Percentiles rank a stretch among this genome's conserved stretches.
These are phyloP conservation scores for Climacium dendroides DNA, from an alignment of 225 moss, liverwort and hornwort species.

Conservation along the genomic window DNA sequence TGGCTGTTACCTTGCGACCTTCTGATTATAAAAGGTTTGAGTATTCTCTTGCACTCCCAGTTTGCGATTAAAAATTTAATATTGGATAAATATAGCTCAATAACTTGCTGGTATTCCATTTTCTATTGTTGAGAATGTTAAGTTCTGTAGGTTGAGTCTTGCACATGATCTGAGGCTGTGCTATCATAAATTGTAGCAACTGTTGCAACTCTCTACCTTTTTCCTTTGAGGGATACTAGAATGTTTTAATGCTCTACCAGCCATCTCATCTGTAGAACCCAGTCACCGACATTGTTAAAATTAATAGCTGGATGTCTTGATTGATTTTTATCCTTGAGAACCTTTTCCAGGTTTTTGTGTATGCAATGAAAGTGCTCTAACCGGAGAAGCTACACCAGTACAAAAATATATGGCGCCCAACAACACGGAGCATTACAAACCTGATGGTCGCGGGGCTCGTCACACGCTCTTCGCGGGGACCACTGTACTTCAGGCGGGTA, in stretches of 20 bases:
- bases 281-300: background rate
- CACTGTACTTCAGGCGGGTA: slow-evolving; percentile 71
- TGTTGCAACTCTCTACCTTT: background rate
- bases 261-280: background rate
- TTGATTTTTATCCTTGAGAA: background rate
- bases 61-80: background rate
- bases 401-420: slow-evolving; percentile 60
- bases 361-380: slow-evolving; percentile 79
- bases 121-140: background rate
- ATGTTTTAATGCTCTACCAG: background rate
- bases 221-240: background rate
- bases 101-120: background rate
- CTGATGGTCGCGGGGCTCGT: slow-evolving; percentile 52
- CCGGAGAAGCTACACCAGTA: slow-evolving; percentile 76
- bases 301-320: background rate
- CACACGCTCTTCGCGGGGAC: slow-evolving; percentile 87
- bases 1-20: slow-evolving; percentile 81
- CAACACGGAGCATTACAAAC: slow-evolving; percentile 31
- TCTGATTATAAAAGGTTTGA: slow-evolving; percentile 50
- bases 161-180: background rate
- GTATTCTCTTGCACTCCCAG: background rate
- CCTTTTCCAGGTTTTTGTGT: slow-evolving; percentile 56
- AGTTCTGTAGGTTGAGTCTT: background rate
- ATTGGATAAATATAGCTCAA: background rate
- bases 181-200: background rate